phyloP scores from a whole-genome alignment of 495 filamentous ascomycete species.

The Neurospora hispaniola region DNA sequence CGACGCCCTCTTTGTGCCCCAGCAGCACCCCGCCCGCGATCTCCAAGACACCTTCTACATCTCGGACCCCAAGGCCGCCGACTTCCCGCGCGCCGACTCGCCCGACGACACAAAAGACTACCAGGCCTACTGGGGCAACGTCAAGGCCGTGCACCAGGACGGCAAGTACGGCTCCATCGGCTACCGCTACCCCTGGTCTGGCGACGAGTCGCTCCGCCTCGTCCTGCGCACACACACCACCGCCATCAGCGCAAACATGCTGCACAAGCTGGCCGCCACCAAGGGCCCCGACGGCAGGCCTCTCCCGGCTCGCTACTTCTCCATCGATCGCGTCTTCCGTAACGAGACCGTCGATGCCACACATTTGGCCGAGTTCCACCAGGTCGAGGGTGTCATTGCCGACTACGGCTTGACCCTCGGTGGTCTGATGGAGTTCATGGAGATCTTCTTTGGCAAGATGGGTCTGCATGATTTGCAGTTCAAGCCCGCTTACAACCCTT shows the following conservation, averaged over 20 bases:
- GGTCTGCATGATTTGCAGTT: constrained; percentile 79
- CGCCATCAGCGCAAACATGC: constrained; percentile 73
- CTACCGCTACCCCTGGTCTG: constrained; percentile 87
- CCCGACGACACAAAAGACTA: constrained; percentile 65
- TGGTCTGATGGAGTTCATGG: constrained; percentile 92
- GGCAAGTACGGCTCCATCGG: constrained; percentile 91
- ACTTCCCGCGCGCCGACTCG: constrained; percentile 48
- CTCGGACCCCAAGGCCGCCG: constrained; percentile 70
- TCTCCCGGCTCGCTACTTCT: constrained; percentile 82
- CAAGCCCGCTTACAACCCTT: constrained; percentile 97
- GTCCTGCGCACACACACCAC: constrained; percentile 96
- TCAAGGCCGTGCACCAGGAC: constrained; percentile 66
- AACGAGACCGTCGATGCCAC: constrained; percentile 90
- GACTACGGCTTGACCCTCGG: constrained; percentile 87
- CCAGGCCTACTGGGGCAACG: constrained; percentile 76
- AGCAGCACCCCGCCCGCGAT: constrained; percentile 94
- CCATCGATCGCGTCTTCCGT: constrained; percentile 88
- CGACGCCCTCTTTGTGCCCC: constrained; percentile 90
- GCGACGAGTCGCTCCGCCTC: constrained; percentile 77
- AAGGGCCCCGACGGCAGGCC: constrained; percentile 36
- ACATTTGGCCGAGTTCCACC: constrained; percentile 96
- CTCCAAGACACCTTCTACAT: constrained; percentile 98
- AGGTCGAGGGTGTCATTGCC: constrained; percentile 95
- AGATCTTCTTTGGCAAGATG: constrained; percentile 93
- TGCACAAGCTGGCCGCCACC: constrained; percentile 76